Evolutionary conservation across 2,329 filamentous ascomycete genomes (phyloP).

Genomic region (Fusarium concolor): DNA sequence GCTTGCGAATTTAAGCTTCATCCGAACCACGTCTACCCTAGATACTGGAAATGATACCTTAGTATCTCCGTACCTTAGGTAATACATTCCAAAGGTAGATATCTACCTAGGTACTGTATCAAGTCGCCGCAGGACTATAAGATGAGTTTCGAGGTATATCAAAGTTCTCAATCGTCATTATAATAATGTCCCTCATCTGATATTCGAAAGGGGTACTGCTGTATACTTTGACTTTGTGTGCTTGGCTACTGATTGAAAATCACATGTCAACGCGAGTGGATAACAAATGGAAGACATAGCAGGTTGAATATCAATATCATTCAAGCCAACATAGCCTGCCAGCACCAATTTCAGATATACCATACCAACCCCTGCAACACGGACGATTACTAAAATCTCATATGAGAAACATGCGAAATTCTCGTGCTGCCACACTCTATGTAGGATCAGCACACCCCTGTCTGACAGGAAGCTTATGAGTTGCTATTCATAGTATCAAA

Average conservation of each 20-base stretch:
- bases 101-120: too few relatives aligned
- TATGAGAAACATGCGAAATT: background rate
- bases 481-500: constrained; percentile 33
- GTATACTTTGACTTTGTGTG: background rate
- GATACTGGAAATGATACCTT: background rate
- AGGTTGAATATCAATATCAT: background rate
- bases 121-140: too few relatives aligned
- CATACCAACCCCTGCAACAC: background rate
- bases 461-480: constrained; percentile 31
- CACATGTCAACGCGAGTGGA: background rate
- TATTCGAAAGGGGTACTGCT: background rate
- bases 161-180: background rate
- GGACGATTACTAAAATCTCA: background rate
- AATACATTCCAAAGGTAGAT: too few relatives aligned
- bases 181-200: background rate
- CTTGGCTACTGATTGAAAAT: too few relatives aligned
- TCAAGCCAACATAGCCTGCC: background rate
- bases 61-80: too few relatives aligned
- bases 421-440: constrained; percentile 1
- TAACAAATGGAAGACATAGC: background rate
- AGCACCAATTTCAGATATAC: background rate
- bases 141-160: background rate
- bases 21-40: constrained; percentile 1
- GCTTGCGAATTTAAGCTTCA: background rate
- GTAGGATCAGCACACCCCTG: constrained; percentile 20